phyloP scores from a whole-genome alignment of 1,284 basidiomycete genomes.

The Boletus semigastroideus region DNA sequence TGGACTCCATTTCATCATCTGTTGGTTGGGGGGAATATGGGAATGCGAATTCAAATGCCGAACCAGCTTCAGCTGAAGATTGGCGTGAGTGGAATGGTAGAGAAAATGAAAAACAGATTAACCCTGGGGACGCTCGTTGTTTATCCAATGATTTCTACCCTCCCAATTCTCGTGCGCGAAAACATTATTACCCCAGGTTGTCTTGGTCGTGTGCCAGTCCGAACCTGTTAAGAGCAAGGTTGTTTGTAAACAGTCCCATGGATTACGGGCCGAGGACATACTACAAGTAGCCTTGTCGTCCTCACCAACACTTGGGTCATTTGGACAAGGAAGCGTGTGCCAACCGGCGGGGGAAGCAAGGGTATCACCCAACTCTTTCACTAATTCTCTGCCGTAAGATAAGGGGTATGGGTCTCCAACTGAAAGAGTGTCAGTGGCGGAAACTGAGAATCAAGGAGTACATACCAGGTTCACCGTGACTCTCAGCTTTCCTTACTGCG shows the following conservation, averaged over 20 bases:
- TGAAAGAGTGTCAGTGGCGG: neutral
- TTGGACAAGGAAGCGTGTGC: conserved; percentile 68
- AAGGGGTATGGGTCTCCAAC: conserved; percentile 11
- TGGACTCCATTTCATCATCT: conserved; percentile 45
- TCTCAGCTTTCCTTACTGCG: conserved; percentile 46
- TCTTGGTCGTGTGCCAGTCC: conserved; percentile 64
- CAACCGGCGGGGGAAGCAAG: conserved; percentile 86
- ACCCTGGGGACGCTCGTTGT: conserved; percentile 77
- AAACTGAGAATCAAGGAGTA: neutral
- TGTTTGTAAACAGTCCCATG: neutral
- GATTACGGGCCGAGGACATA: neutral
- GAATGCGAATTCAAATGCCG: conserved; percentile 71
- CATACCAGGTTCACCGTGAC: conserved; percentile 16
- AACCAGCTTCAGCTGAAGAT: conserved; percentile 7
- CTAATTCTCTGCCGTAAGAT: conserved; percentile 21
- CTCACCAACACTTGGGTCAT: conserved; percentile 46
- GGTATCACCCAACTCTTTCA: conserved; percentile 27
- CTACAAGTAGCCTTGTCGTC: conserved; percentile 11
- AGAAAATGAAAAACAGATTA: neutral
- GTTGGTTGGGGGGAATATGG: conserved; percentile 59
- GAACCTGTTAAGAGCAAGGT: conserved; percentile 24
- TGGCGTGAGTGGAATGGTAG: neutral
- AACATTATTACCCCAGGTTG: conserved; percentile 90
- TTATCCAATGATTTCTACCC: conserved; percentile 71
- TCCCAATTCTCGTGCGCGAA: conserved; percentile 91